Conservation (phyloP, 139 green algal species). For the Tetraselmis chui region DNA sequence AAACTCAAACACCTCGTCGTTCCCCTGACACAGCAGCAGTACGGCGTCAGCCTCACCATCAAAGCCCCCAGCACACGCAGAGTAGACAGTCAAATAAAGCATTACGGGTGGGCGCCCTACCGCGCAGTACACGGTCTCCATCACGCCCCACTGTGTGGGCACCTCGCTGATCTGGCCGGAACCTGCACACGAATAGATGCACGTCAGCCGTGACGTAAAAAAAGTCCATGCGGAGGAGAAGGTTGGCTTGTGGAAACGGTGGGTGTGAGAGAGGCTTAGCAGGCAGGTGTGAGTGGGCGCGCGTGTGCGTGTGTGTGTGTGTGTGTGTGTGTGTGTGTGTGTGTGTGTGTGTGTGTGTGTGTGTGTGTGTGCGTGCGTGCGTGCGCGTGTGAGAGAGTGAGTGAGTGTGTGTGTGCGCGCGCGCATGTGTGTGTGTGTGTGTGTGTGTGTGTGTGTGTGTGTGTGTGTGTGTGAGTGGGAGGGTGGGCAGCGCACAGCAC, state of each 20-base stretch:
- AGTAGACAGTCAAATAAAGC: too few relatives aligned
- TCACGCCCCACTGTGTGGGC: constrained; percentile 49
- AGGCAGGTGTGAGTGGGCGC: background rate
- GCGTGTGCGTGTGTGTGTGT: too few relatives aligned
- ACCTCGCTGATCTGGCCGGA: constrained; percentile 34
- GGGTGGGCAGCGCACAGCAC: constrained; percentile 20
- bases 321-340: too few relatives aligned
- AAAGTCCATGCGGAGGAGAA: background rate
- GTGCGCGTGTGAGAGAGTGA: too few relatives aligned
- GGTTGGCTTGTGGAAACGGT: background rate
- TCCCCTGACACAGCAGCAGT: constrained; percentile 33
- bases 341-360: too few relatives aligned
- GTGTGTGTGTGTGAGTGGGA: too few relatives aligned
- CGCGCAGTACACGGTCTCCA: constrained; percentile 61
- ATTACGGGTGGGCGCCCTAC: constrained; percentile 25
- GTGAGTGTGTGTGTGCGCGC: too few relatives aligned
- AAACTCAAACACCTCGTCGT: constrained; percentile 52
- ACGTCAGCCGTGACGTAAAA: background rate
- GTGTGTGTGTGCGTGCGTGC: too few relatives aligned
- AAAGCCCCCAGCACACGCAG: too few relatives aligned
- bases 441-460: too few relatives aligned
- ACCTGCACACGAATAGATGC: constrained; percentile 15
- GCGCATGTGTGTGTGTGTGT: too few relatives aligned
- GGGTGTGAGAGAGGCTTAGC: background rate
- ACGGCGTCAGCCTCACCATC: too few relatives aligned